A percentile compares a stretch with the other conserved stretches of the same genome.
These are phyloP conservation scores for Neonothopanus nambi DNA, from an alignment of 1,284 basidiomycete species.

Conservation along the genomic window DNA sequence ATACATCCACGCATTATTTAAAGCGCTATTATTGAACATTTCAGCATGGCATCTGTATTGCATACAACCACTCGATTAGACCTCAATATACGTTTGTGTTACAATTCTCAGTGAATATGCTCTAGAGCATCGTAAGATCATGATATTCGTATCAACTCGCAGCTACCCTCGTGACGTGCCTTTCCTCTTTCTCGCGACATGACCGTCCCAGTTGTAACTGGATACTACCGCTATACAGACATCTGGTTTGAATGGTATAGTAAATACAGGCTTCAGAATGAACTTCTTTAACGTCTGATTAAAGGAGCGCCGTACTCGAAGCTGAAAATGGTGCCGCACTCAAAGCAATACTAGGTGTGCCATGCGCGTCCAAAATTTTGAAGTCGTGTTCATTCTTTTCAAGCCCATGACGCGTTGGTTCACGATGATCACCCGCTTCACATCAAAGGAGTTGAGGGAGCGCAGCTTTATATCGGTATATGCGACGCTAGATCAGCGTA, in stretches of 20 bases:
- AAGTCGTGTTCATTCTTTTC: background rate
- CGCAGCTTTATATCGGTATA: slow-evolving; percentile 72
- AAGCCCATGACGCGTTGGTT: slow-evolving; percentile 62
- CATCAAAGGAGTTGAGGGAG: slow-evolving; percentile 57
- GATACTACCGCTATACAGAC: slow-evolving; percentile 79
- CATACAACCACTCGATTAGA: background rate
- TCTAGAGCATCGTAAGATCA: no score
- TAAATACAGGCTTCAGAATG: background rate
- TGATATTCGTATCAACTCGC: no score
- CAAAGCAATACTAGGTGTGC: slow-evolving; percentile 60
- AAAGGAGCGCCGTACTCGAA: slow-evolving; percentile 33
- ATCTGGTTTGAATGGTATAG: slow-evolving; percentile 54
- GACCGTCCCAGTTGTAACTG: slow-evolving; percentile 47
- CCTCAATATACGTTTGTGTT: background rate
- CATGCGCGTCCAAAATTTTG: background rate
- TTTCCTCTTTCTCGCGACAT: slow-evolving; percentile 15
- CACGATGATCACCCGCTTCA: slow-evolving; percentile 75
- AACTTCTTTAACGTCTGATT: background rate
- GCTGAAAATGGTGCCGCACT: slow-evolving; percentile 58
- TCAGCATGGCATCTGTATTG: background rate
- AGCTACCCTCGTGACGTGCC: slow-evolving; percentile 1
- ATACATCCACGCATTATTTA: background rate
- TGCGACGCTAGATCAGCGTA: background rate
- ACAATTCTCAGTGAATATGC: no score
- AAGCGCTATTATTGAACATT: background rate